Evolutionary conservation across 371 early-diverging fungal species (phyloP), one percentile per base, ranked within the genome.

Genomic region (Mucor mucedo): DNA sequence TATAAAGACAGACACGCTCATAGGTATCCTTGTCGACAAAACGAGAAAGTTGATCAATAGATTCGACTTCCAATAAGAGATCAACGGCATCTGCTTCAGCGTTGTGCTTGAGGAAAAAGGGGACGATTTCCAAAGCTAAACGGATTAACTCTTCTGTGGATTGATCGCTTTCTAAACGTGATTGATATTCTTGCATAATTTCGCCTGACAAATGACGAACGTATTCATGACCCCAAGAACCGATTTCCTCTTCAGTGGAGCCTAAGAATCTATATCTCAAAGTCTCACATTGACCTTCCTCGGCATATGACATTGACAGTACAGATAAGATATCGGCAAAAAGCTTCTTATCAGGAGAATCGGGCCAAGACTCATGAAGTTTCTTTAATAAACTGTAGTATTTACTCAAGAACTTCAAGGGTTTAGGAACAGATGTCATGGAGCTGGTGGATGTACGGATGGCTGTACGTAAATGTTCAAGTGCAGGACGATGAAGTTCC

Each of bases 191-290:
- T 60, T 84, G 86, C 66, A 93, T 94, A 60, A 98, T 89, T 80
- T 98, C 98, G 62, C 87, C 82, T n/a, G 97, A 89, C 48, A 98
- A 73, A 70, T 98, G 97, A 67, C 93, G 89, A 66, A 98, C 96
- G 74, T 97, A 98, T 88, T 98, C 99, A 70, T 98, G 99, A n/a
- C 99, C 99, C 98, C 98, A 98, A 39, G 89, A 91, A 7, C 95
- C 95, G 52, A 90, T 90, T 53, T 89, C 87, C 65, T 91, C 94
- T 44, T 77, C 80, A 41, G 80, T 73, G 11, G 93, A 88, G 9
- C 98, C 98, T 32, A 89, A 62, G 45, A 96, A 73, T 56, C 96
- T 83, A 79, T 91, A 98, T 76, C 89, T 88, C 58, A 98, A 76
- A 41, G 90, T 87, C 53, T 93, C 93, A 30, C 93, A 85, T 69